Conservation (phyloP, 2,329 filamentous ascomycete genomes). For the Myotisia sp. region DNA sequence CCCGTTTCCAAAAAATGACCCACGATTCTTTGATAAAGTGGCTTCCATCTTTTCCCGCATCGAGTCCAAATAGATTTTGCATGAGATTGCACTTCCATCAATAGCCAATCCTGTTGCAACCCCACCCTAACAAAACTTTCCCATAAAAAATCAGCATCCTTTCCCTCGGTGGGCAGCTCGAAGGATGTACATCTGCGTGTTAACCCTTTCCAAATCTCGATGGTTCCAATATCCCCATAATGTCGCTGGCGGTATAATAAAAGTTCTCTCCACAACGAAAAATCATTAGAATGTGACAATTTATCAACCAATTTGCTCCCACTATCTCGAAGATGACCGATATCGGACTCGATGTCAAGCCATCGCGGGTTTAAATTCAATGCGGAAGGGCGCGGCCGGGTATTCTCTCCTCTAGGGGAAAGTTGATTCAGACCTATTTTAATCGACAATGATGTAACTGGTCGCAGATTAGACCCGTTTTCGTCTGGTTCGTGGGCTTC, state of each 20-base stretch:
- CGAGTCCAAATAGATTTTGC: slow-evolving; percentile 27
- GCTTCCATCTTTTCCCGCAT: slow-evolving; percentile 26
- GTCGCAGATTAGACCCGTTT: no score
- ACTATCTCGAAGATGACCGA: slow-evolving; percentile 23
- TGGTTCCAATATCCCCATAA: slow-evolving; percentile 29
- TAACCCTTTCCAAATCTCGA: slow-evolving; percentile 29
- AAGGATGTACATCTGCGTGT: slow-evolving; percentile 19
- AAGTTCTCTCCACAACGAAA: slow-evolving; percentile 33
- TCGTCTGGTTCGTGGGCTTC: no score
- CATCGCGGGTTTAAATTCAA: slow-evolving; percentile 17
- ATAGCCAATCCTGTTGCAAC: slow-evolving; percentile 20
- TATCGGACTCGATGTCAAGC: slow-evolving; percentile 30
- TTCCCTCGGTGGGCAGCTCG: slow-evolving; percentile 24
- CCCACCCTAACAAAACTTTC: slow-evolving; percentile 25
- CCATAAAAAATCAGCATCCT: slow-evolving; percentile 30
- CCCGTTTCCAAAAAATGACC: slow-evolving; percentile 22
- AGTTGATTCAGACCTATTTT: no score
- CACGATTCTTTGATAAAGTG: slow-evolving; percentile 26
- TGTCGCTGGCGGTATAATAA: slow-evolving; percentile 31
- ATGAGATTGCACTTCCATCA: slow-evolving; percentile 24
- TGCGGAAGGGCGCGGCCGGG: no score
- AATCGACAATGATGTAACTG: no score
- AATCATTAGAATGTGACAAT: slow-evolving; percentile 20
- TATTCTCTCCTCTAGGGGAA: no score
- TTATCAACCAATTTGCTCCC: slow-evolving; percentile 28